These are phyloP conservation scores for Penicillium lividum DNA, from an alignment of 495 filamentous ascomycete species.

Conservation along the genomic window DNA sequence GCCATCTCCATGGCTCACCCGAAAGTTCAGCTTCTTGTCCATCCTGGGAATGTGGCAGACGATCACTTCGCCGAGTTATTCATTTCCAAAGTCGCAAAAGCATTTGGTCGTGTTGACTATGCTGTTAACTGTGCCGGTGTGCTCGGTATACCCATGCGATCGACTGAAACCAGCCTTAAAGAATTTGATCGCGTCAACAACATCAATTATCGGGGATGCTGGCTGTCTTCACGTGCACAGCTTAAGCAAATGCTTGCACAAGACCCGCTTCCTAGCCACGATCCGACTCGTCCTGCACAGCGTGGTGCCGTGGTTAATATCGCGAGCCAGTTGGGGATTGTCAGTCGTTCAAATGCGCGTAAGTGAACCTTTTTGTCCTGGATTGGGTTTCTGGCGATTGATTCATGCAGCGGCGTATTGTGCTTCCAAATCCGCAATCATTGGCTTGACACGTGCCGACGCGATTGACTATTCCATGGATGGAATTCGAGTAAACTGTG, in stretches of 20 bases:
- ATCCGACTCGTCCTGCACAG: slow-evolving; percentile 29
- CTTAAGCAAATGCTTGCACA: slow-evolving; percentile 51
- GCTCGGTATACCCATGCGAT: slow-evolving; percentile 36
- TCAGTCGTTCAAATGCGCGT: slow-evolving; percentile 49
- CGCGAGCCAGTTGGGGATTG: slow-evolving; percentile 55
- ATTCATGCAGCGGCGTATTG: slow-evolving; percentile 43
- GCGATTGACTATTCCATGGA: slow-evolving; percentile 54
- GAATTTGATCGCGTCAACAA: slow-evolving; percentile 52
- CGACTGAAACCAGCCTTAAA: slow-evolving; percentile 34
- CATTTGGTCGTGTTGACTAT: slow-evolving; percentile 53
- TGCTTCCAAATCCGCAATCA: slow-evolving; percentile 48
- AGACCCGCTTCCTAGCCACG: slow-evolving; percentile 44
- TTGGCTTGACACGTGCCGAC: slow-evolving; percentile 48
- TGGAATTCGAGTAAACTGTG: slow-evolving; percentile 53
- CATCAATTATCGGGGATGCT: slow-evolving; percentile 54
- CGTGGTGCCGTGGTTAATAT: slow-evolving; percentile 55
- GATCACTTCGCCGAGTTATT: slow-evolving; percentile 46
- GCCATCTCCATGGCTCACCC: slow-evolving; percentile 33
- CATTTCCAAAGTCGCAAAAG: slow-evolving; percentile 26
- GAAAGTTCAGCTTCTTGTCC: slow-evolving; percentile 28
- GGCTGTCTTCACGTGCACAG: slow-evolving; percentile 51
- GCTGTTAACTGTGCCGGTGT: slow-evolving; percentile 53
- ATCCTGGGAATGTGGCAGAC: slow-evolving; percentile 42
- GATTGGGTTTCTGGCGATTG: slow-evolving; percentile 3
- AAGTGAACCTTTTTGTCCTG: slow-evolving; percentile 20